Conservation (phyloP, 345 rosid genomes). For the Angophora floribunda region DNA sequence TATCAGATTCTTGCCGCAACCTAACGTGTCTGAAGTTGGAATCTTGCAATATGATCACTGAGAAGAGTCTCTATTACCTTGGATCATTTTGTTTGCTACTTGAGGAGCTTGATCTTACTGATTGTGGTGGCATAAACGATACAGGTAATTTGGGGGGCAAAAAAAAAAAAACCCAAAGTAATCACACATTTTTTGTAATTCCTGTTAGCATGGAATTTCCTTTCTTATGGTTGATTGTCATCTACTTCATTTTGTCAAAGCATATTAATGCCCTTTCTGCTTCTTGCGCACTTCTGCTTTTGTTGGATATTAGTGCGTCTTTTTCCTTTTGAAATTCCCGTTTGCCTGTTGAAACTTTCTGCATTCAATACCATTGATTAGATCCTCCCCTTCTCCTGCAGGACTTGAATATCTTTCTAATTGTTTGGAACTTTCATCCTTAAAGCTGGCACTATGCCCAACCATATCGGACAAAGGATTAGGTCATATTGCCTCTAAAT, state of each 20-base stretch:
- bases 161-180: neutral
- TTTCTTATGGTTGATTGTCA: neutral
- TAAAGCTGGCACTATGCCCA: conserved; percentile 77
- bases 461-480: conserved; percentile 68
- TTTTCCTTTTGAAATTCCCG: neutral
- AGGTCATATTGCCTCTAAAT: conserved; percentile 46
- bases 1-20: conserved; percentile 57
- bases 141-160: conserved; percentile 33
- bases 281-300: neutral
- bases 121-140: conserved; percentile 63
- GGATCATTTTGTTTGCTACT: conserved; percentile 51
- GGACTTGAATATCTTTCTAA: conserved; percentile 70
- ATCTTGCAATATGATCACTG: conserved; percentile 76
- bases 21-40: conserved; percentile 70
- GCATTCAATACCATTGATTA: neutral
- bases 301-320: neutral
- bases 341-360: neutral
- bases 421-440: conserved; percentile 46
- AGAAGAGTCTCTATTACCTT: conserved; percentile 61
- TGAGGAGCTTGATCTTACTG: conserved; percentile 87
- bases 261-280: neutral
- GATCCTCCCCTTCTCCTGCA: conserved; percentile 10
- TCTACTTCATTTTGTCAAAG: neutral
- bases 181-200: neutral
- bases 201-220: neutral